Base-by-base conservation (phyloP, 2,329 filamentous ascomycete genomes). In the Aureobasidium uvarum region DNA sequence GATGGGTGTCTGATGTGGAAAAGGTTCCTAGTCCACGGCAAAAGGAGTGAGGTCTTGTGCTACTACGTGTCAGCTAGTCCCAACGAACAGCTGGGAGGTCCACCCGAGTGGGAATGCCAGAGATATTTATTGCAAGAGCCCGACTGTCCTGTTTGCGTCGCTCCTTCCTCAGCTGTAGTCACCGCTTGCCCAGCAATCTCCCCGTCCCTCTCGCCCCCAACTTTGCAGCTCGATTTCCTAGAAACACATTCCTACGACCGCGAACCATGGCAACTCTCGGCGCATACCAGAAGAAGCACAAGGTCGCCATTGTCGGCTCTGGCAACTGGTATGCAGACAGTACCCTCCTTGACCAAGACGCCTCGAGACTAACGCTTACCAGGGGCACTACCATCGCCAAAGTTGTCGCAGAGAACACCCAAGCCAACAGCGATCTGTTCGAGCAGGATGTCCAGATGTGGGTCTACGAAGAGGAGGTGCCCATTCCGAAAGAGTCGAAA, bases 331-430 rank as follows among this genome's bases (percentile, higher is more conserved):
- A 48, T 11, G 39, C 25, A 41, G 46, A 10, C 82, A 68, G 82
- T 62, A 31, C 41, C 56, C 33, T 23, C 38, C 48, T 38, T 20
- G 16, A 36, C 31, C 14, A 11, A 5, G 4, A 48, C 8, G 3
- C 31, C 10, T 11, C 31, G 6, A 25, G 25, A 59, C 63, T 59
- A 54, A 65, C 52, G 46, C 5, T 14, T 31, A 18, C 41, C 67
- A 95, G 91, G 93, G 95, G 95, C 72, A 96, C 92, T 67, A 96
- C 95, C 67, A 97, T 99, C 78, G 88, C 93, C 76, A 99, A 99
- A 81, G 96, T 99, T 68, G 86, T 97, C 62, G 93, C 93, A 71
- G 94, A 99, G 78, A 99, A 96, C 80, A 90, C 92, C 43, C 86
- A 85, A 68, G 87, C 84, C 69, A 83, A 96, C 79, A 84, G 87